Base-by-base conservation (phyloP, 2,329 filamentous ascomycete species). In the Dothiorella sarmentorum region DNA sequence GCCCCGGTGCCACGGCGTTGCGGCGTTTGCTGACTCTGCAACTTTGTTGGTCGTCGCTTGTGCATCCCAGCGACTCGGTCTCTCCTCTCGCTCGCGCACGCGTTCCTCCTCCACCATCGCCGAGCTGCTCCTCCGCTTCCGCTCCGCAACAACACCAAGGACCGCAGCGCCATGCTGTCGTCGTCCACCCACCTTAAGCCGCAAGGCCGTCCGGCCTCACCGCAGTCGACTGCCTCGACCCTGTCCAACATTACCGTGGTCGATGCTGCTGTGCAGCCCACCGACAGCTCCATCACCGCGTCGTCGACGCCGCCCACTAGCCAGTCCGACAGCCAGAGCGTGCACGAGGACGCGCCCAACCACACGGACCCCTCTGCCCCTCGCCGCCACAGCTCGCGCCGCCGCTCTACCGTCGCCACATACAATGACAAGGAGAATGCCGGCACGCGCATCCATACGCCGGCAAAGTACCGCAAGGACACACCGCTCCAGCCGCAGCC, bases 371-470 rank as follows among this genome's bases (percentile, higher is more conserved):
- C 42, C 44, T 20, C 35, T 17, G 13, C 35, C 3, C 13, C 13
- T 4, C 58, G 58, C 22, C 63, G 66, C 40, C 82, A 84, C 58
- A 78, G 82, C 61, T 80, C 80, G 64, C 82, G 86, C 66, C 75
- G 79, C 33, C 80, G 82, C 62, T 66, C 74, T 17, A 80, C 78
- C 56, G 76, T 84, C 18, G 80, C 82, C 15, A 82, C 85, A 18
- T 90, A 90, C 74, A 91, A 90, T 66, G 74, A 88, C 15, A 78
- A 83, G 62, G 80, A 82, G 65, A 76, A 88, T 56, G 81, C 79
- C 59, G 85, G 85, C 64, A 88, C 83, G 52, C 79, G 81, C 29
- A 77, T 81, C 42, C 85, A 87, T 63, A 84, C 80, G 75, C 73
- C 79, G 74, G 71, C 68, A 17, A 73, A 74, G 44, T 73, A 74